phyloP scores from a whole-genome alignment of 2,329 filamentous ascomycete genomes.

The Malbranchea zuffiana region DNA sequence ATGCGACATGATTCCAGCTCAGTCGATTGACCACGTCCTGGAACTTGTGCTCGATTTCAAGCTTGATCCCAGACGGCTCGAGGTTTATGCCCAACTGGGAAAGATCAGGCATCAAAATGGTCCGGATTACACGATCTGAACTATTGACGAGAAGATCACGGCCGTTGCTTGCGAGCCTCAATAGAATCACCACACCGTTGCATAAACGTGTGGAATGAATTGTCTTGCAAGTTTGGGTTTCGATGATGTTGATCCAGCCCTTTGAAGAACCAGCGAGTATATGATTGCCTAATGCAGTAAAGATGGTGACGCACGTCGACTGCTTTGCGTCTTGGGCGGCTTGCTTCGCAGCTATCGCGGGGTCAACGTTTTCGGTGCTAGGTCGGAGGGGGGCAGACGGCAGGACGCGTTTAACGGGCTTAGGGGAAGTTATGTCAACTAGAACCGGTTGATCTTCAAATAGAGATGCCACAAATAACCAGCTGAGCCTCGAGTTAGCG shows the following conservation, averaged over 20 bases:
- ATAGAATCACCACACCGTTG: constrained; percentile 73
- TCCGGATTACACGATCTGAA: constrained; percentile 88
- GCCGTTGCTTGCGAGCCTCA: constrained; percentile 75
- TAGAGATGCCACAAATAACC: constrained; percentile 78
- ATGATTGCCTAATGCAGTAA: constrained; percentile 73
- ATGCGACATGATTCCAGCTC: constrained; percentile 94
- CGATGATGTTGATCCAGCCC: constrained; percentile 91
- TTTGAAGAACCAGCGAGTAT: constrained; percentile 90
- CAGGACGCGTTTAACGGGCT: constrained; percentile 63
- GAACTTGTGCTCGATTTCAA: constrained; percentile 94
- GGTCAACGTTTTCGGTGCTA: constrained; percentile 54
- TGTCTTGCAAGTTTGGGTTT: constrained; percentile 65
- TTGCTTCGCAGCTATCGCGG: constrained; percentile 61
- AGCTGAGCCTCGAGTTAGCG: constrained; percentile 37
- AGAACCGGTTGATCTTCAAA: constrained; percentile 89
- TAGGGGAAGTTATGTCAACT: constrained; percentile 62
- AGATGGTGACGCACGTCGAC: constrained; percentile 85
- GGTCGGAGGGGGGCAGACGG: constrained; percentile 72
- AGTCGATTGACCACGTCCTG: constrained; percentile 93
- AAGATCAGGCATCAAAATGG: constrained; percentile 75
- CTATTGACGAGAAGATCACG: constrained; percentile 84
- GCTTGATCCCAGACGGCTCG: constrained; percentile 72
- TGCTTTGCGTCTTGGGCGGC: constrained; percentile 87
- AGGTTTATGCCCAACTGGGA: constrained; percentile 45
- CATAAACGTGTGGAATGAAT: constrained; percentile 86